phyloP scores from a whole-genome alignment of 1,284 basidiomycete genomes.

The Marasmius sp. region DNA sequence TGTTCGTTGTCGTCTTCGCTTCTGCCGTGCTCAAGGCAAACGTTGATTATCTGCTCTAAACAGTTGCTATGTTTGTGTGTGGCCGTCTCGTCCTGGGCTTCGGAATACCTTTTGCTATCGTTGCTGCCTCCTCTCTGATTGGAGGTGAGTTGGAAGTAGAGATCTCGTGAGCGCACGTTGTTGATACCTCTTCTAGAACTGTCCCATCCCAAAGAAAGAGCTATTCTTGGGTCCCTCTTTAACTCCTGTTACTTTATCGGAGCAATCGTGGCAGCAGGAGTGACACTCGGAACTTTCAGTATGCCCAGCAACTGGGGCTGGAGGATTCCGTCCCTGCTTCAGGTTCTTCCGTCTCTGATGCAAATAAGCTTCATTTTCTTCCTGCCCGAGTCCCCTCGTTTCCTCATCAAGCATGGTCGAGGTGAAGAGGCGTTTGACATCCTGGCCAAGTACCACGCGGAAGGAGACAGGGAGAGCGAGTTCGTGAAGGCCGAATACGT shows the following conservation, averaged over 20 bases:
- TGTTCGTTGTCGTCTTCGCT: constrained; percentile 31
- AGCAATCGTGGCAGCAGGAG: constrained; percentile 45
- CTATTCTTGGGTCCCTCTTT: constrained; percentile 47
- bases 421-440: constrained; percentile 48
- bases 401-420: constrained; percentile 54
- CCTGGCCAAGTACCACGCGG: constrained; percentile 51
- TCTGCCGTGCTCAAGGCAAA: background rate
- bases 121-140: constrained; percentile 46
- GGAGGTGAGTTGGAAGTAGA: constrained; percentile 32
- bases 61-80: constrained; percentile 55
- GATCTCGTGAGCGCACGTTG: background rate
- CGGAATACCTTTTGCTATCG: constrained; percentile 49
- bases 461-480: constrained; percentile 43
- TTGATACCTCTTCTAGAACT: constrained; percentile 31
- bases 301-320: constrained; percentile 52
- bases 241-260: constrained; percentile 49
- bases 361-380: constrained; percentile 49
- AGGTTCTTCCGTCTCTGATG: constrained; percentile 46
- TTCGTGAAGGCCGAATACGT: constrained; percentile 54
- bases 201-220: constrained; percentile 50
- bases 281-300: constrained; percentile 45
- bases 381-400: constrained; percentile 62
- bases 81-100: constrained; percentile 45
- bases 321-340: constrained; percentile 58
- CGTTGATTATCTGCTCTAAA: background rate